phyloP scores from a whole-genome alignment of 1,284 basidiomycete species.

The Apiotrichum montevideense region DNA sequence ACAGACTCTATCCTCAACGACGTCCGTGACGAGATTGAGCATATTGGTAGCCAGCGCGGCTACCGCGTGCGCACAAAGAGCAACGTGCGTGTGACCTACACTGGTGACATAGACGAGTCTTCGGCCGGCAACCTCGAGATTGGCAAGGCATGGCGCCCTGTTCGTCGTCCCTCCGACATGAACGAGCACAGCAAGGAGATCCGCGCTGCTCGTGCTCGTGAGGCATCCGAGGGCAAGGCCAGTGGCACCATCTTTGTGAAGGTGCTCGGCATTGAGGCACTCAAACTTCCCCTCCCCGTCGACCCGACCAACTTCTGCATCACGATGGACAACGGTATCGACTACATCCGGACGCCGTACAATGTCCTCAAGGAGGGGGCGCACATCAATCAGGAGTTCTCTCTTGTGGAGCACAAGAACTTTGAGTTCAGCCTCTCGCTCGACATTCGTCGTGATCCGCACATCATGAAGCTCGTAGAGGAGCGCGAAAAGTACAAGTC shows the following conservation, averaged over 20 bases:
- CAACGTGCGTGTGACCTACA: slow-evolving; percentile 67
- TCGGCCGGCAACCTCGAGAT: slow-evolving; percentile 70
- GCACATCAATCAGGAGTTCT: slow-evolving; percentile 85
- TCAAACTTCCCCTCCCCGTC: slow-evolving; percentile 67
- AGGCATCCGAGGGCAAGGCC: slow-evolving; percentile 63
- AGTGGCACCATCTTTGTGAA: slow-evolving; percentile 91
- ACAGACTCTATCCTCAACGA: slow-evolving; percentile 35
- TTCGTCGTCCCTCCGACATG: slow-evolving; percentile 88
- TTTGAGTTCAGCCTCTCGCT: slow-evolving; percentile 83
- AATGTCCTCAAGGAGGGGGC: slow-evolving; percentile 58
- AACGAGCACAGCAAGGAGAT: slow-evolving; percentile 90
- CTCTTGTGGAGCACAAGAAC: slow-evolving; percentile 64
- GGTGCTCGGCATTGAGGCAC: slow-evolving; percentile 69
- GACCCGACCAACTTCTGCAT: slow-evolving; percentile 73
- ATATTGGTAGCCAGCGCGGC: slow-evolving; percentile 46
- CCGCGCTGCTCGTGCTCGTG: slow-evolving; percentile 66
- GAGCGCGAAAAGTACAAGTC: slow-evolving; percentile 46
- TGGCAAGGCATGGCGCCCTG: slow-evolving; percentile 79
- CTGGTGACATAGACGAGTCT: slow-evolving; percentile 58
- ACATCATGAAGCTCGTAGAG: slow-evolving; percentile 61
- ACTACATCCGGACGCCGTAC: slow-evolving; percentile 90
- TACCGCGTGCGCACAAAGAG: slow-evolving; percentile 63
- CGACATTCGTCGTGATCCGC: slow-evolving; percentile 73
- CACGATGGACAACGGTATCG: slow-evolving; percentile 92
- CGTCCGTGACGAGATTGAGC: slow-evolving; percentile 39